A percentile compares a stretch with the other conserved stretches of the same genome.
Evolutionary conservation across 306 rosid species (phyloP).

Genomic region (Glycine tomentella): DNA sequence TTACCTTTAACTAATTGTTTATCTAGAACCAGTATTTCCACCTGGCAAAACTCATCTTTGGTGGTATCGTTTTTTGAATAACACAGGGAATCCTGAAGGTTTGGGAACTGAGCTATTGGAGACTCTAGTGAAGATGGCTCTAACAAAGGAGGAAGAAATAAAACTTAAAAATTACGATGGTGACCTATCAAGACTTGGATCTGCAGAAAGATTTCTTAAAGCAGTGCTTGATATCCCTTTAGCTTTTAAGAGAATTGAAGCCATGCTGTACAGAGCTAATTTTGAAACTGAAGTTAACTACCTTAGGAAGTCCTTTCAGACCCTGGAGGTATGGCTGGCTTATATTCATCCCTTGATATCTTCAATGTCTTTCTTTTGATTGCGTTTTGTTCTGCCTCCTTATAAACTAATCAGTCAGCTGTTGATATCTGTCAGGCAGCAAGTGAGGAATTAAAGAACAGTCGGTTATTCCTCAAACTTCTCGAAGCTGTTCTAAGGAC

Average conservation of each 20-base stretch:
- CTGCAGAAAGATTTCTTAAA: slow-evolving; percentile 95
- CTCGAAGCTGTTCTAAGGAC: slow-evolving; percentile 98
- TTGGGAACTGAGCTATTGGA: slow-evolving; percentile 94
- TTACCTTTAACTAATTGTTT: slow-evolving; percentile 10
- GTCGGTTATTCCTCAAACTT: slow-evolving; percentile 86
- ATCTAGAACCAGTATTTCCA: slow-evolving; percentile 13
- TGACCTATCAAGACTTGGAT: slow-evolving; percentile 79
- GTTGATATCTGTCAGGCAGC: slow-evolving; percentile 67
- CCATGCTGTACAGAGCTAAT: slow-evolving; percentile 97
- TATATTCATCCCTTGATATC: background rate
- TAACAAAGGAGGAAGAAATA: slow-evolving; percentile 97
- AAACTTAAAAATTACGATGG: slow-evolving; percentile 78
- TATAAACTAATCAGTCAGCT: slow-evolving; percentile 38
- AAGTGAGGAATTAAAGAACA: slow-evolving; percentile 89
- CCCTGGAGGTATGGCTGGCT: slow-evolving; percentile 71
- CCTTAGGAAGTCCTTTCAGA: slow-evolving; percentile 85
- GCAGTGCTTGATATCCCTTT: slow-evolving; percentile 88
- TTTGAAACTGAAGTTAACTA: slow-evolving; percentile 90
- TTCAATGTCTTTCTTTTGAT: slow-evolving; percentile 31
- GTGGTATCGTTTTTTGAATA: slow-evolving; percentile 32
- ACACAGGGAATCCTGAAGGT: slow-evolving; percentile 91
- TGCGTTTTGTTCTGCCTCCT: slow-evolving; percentile 26
- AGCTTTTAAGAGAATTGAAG: slow-evolving; percentile 96
- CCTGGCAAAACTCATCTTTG: slow-evolving; percentile 40
- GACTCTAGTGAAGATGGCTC: slow-evolving; percentile 99